Evolutionary conservation across 805 yeast species (phyloP), one percentile per base, ranked within the genome.

Genomic region (Wickerhamomyces chambardii): DNA sequence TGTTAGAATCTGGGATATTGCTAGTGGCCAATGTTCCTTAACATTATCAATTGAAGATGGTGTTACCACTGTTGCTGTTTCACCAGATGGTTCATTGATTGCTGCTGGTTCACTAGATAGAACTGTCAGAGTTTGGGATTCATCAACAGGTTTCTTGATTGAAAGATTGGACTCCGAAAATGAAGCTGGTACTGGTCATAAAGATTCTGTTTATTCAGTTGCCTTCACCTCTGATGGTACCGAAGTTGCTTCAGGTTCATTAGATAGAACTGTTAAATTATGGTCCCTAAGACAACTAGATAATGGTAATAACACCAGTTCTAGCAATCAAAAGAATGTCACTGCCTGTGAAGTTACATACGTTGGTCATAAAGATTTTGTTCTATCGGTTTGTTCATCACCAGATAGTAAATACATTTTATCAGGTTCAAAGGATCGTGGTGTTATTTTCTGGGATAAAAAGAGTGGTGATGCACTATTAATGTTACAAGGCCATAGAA

Each of bases 51-150:
- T 90, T 50, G 97, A 90, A 61, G 97, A 90, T 58, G 98, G 98
- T 48, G 97, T 90, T 36, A 90, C 98, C 37, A 90, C 98, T 0
- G 97, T 90, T 31, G 95, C 97, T 16, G 90, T 90, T 29, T 84
- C 95, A 8, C 97, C 97, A 33, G 95, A 90, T 59, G 96, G 97
- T 28, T 76, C 80, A 48, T 75, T 78, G 49, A 86, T 92, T 50
- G 97, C 97, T 28, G 97, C 97, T 15, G 98, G 98, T 34, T 84
- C 95, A 26, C 73, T 90, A 45, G 98, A 90, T 65, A 74, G 94
- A 62, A 83, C 95, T 24, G 97, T 92, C 35, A 74, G 97, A 43
- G 95, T 92, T 32, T 90, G 97, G 97, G 96, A 90, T 63, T 82
- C 95, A 9, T 75, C 84, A 31, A 83, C 94, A 18, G 96, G 96